phyloP scores from a whole-genome alignment of 768 basidiomycete species.

The Amyloporia xantha region DNA sequence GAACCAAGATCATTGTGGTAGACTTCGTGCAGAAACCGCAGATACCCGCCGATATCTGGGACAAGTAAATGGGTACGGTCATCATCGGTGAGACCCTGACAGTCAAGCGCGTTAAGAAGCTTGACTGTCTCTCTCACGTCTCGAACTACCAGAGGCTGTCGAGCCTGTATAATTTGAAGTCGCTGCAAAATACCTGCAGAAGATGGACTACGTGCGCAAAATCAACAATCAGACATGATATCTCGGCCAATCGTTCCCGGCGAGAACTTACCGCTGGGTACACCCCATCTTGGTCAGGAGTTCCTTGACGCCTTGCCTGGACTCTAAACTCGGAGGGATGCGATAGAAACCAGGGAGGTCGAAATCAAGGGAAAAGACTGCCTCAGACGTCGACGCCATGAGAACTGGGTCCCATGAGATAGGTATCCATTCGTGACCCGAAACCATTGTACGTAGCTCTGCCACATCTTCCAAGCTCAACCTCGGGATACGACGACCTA shows the following conservation, averaged over 20 bases:
- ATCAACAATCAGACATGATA: background rate
- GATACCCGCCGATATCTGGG: conserved; percentile 3
- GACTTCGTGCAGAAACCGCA: conserved; percentile 1
- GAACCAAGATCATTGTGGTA: conserved; percentile 12
- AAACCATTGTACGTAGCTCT: background rate
- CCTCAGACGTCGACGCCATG: background rate
- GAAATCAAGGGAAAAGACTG: background rate
- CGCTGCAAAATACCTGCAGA: background rate
- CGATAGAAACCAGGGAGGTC: conserved; percentile 17
- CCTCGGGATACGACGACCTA: background rate
- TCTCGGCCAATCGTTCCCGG: background rate
- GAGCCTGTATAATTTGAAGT: background rate
- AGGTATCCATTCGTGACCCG: background rate
- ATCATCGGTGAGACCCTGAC: conserved; percentile 6
- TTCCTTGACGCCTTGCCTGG: conserved; percentile 5
- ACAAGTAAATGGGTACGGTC: conserved; percentile 13
- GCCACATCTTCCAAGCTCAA: background rate
- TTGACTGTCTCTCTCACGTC: background rate
- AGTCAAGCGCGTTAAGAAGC: conserved; percentile 7
- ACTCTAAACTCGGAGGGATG: conserved; percentile 14
- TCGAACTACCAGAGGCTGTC: background rate
- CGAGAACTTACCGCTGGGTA: conserved; percentile 30
- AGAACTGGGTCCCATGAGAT: background rate
- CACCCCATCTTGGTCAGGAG: conserved; percentile 33
- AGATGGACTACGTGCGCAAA: background rate